Conservation (phyloP, 164 flowering plant genomes). For the Cinnamomum chago region DNA sequence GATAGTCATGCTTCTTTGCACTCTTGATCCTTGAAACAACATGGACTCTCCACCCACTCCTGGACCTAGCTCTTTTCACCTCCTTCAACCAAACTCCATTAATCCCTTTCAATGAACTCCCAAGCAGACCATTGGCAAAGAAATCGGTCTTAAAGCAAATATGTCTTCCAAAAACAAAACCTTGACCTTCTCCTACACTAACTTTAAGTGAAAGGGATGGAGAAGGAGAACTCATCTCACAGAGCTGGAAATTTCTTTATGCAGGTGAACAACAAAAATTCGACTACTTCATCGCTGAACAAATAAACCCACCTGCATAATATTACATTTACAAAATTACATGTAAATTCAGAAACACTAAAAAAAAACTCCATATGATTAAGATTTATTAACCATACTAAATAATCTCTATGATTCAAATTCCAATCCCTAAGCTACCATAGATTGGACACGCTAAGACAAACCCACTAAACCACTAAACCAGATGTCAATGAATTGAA, state of each 20-base stretch:
- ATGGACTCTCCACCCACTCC: neutral
- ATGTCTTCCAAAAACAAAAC: slow-evolving; percentile 11
- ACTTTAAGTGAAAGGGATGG: slow-evolving; percentile 15
- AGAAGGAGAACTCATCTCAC: slow-evolving; percentile 20
- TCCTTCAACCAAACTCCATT: slow-evolving; percentile 16
- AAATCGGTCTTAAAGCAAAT: slow-evolving; percentile 4
- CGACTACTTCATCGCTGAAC: neutral
- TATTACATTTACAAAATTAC: too few relatives aligned
- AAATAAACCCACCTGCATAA: neutral
- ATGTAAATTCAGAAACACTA: too few relatives aligned
- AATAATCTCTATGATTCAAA: too few relatives aligned
- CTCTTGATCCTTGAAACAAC: slow-evolving; percentile 16
- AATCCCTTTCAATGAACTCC: slow-evolving; percentile 12
- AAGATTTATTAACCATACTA: too few relatives aligned
- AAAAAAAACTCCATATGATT: too few relatives aligned
- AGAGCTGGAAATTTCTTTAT: neutral
- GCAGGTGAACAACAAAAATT: neutral
- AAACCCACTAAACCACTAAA: too few relatives aligned
- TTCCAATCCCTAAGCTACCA: too few relatives aligned
- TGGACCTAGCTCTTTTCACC: slow-evolving; percentile 1
- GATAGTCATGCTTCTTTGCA: slow-evolving; percentile 25
- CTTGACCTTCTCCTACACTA: slow-evolving; percentile 8
- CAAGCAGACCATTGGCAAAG: slow-evolving; percentile 11
- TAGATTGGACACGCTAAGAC: too few relatives aligned
- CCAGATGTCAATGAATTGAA: too few relatives aligned